Percentiles rank a stretch among this genome's conserved stretches.
Conservation (phyloP, 2,329 filamentous ascomycete genomes). For the Scytalidium lignicola region DNA sequence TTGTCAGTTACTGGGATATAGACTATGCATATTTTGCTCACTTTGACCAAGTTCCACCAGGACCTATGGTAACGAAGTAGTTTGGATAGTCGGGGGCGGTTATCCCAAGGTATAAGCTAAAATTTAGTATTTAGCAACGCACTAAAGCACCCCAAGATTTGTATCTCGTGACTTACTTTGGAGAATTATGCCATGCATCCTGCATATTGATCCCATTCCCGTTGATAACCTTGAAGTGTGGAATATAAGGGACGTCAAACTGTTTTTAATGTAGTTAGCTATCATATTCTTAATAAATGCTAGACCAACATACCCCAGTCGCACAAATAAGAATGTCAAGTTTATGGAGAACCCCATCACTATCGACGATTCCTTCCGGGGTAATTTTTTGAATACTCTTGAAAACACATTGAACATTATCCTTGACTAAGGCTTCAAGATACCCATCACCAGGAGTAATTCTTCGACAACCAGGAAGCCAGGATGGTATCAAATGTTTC, state of each 20-base stretch:
- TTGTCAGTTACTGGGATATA: background rate
- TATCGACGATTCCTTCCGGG: slow-evolving; percentile 37
- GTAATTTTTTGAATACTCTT: slow-evolving; percentile 30
- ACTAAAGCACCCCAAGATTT: background rate
- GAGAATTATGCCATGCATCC: slow-evolving; percentile 12
- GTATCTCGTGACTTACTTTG: background rate
- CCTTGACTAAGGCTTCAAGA: slow-evolving; percentile 35
- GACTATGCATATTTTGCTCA: background rate
- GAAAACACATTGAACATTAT: slow-evolving; percentile 39
- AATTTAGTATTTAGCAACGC: slow-evolving; percentile 6
- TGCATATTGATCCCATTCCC: slow-evolving; percentile 19
- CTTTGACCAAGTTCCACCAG: slow-evolving; percentile 35
- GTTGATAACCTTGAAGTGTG: slow-evolving; percentile 22
- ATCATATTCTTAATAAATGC: background rate
- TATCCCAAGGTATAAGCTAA: slow-evolving; percentile 15
- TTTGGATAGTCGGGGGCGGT: slow-evolving; percentile 17
- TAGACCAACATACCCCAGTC: slow-evolving; percentile 14
- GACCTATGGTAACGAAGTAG: slow-evolving; percentile 24
- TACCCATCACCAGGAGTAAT: slow-evolving; percentile 37
- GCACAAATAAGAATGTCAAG: slow-evolving; percentile 33
- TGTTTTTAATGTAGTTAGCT: background rate
- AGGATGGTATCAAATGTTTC: slow-evolving; percentile 35
- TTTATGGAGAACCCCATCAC: slow-evolving; percentile 29
- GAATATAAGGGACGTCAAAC: slow-evolving; percentile 26
- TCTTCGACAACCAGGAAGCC: slow-evolving; percentile 37